Base-by-base conservation (phyloP, 108 stramenopile genomes). In the Pseudonitzschia delicatissima region DNA sequence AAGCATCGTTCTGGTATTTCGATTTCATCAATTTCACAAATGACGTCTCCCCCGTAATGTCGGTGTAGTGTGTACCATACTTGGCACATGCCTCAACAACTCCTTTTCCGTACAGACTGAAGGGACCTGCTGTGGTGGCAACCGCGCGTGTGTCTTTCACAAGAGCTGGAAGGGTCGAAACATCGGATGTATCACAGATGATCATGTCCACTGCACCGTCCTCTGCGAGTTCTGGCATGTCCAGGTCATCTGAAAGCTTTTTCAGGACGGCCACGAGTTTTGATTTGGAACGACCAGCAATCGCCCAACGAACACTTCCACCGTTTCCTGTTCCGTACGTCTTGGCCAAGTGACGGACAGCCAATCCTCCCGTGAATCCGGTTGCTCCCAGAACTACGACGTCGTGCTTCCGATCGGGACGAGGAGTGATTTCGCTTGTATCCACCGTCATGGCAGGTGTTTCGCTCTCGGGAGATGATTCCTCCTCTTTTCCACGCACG, bases 51-150 rank as follows among this genome's bases (percentile, higher is more conserved):
- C 97, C 96, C 0, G 98, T 98, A 47, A 96, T 95, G 68, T 99
- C 99, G 13, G 65, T 74, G 76, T 94, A 96, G 67, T 97, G 83
- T 1, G 92, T 92, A 12, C 97, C 97, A 62, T 77, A 73, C 31
- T 79, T 74, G 12, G 81, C 95, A 61, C 97, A 97, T 33, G 79
- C 77, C 25, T 86, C 78, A 11, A 98, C 97, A 20, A 98, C 77
- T 26, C 77, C 62, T 2, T 62, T 57, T 18, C 96, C 96, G 71
- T 96, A 98, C 45, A 65, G 67, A 8, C 35, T 48, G 64, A 84
- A 99, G 8, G 98, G 98, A 2, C 99, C 99, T 18, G 90, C 96
- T 13, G 94, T 88, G 1, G 94, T 85, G 25, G 81, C 69, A 7
- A 99, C 78, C 7, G 79, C 84, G 59, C 79, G 69, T 6, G 97